A percentile compares a stretch with the other conserved stretches of the same genome.
These are phyloP conservation scores for Malassezia arunalokei DNA, from an alignment of 1,284 basidiomycete species.

Conservation along the genomic window DNA sequence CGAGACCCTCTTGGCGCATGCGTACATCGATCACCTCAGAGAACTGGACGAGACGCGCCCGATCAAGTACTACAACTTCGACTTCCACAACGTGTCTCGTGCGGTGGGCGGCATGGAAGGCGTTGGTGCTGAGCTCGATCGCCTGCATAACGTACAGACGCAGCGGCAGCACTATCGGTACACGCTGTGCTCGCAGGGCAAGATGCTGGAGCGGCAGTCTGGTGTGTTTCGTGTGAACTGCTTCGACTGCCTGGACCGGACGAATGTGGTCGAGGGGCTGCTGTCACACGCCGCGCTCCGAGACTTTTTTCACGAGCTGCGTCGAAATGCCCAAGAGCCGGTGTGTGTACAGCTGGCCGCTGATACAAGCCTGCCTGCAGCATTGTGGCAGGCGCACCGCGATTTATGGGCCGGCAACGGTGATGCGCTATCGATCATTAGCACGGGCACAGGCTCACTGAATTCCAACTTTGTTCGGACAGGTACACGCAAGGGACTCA, in stretches of 20 bases:
- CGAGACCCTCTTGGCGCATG: constrained; percentile 67
- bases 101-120: constrained; percentile 71
- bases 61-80: constrained; percentile 55
- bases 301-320: not conserved
- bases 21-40: constrained; percentile 52
- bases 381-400: constrained; percentile 74
- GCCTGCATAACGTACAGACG: constrained; percentile 32
- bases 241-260: constrained; percentile 87
- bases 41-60: constrained; percentile 9
- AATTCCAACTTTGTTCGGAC: constrained; percentile 90
- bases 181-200: constrained; percentile 47
- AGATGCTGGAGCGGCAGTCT: constrained; percentile 52
- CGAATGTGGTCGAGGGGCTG: constrained; percentile 86
- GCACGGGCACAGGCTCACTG: constrained; percentile 88
- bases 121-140: constrained; percentile 64
- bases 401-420: constrained; percentile 68
- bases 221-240: constrained; percentile 92
- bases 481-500: constrained; percentile 65
- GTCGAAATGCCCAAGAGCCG: not conserved
- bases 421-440: constrained; percentile 56
- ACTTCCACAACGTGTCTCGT: constrained; percentile 77
- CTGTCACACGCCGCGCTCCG: constrained; percentile 32
- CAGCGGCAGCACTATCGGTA: constrained; percentile 73
- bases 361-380: constrained; percentile 18
- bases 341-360: constrained; percentile 34